A percentile compares a stretch with the other conserved stretches of the same genome.
Evolutionary conservation across 2,329 filamentous ascomycete species (phyloP).

Genomic region (Exophiala dermatitidis): DNA sequence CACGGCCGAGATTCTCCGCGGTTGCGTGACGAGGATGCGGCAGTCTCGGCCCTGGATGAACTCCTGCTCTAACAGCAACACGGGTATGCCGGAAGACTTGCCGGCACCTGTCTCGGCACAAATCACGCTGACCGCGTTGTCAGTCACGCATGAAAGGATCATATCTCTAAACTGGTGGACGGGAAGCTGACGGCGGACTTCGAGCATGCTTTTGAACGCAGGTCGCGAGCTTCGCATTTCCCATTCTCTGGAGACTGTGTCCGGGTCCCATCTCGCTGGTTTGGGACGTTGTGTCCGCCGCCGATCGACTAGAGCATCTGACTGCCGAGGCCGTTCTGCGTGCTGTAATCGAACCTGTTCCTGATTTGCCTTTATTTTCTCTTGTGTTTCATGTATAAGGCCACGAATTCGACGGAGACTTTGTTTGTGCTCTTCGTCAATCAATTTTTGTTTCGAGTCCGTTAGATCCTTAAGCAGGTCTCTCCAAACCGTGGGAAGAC

Average conservation of each 20-base stretch:
- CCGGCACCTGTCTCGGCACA: conserved; percentile 96
- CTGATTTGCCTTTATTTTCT: conserved; percentile 47
- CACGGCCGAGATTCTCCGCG: conserved; percentile 89
- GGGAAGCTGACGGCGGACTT: conserved; percentile 69
- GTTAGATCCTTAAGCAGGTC: conserved; percentile 78
- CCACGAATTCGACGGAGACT: conserved; percentile 57
- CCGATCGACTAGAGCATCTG: neutral
- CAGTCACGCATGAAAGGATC: conserved; percentile 68
- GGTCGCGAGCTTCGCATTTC: conserved; percentile 10
- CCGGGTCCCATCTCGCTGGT: conserved; percentile 5
- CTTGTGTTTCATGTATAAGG: conserved; percentile 34
- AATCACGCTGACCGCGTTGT: conserved; percentile 80
- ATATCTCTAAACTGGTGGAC: conserved; percentile 80
- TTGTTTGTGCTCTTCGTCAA: conserved; percentile 63
- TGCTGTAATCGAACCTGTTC: too few species aligned
- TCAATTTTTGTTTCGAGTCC: conserved; percentile 60
- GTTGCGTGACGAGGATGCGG: conserved; percentile 93
- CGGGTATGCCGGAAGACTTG: conserved; percentile 95
- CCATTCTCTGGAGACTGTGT: conserved; percentile 19
- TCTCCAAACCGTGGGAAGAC: conserved; percentile 72
- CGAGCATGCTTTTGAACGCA: conserved; percentile 69
- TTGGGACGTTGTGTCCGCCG: conserved; percentile 6
- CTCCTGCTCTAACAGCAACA: conserved; percentile 85
- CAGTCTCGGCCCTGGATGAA: conserved; percentile 71
- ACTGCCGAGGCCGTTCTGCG: conserved; percentile 28